Evolutionary conservation across 139 green algal species (phyloP).

Genomic region (Auxenochlorella pyrenoidosa): DNA sequence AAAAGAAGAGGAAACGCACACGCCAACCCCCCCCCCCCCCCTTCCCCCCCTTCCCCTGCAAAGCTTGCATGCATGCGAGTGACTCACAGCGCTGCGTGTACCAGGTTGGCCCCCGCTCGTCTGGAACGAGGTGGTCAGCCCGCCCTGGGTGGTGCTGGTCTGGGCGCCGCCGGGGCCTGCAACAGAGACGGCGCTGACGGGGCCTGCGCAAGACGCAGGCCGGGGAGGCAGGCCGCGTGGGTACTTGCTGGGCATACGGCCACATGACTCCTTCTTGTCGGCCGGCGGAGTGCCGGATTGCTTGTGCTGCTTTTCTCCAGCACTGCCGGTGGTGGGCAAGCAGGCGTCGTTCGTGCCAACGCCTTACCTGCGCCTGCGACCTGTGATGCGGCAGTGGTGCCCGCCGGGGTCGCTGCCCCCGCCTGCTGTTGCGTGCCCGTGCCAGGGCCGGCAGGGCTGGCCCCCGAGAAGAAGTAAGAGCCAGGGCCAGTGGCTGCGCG

Average conservation of each 20-base stretch:
- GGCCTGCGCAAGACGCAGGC: background rate
- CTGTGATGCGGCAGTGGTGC: background rate
- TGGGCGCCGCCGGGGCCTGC: conserved; percentile 8
- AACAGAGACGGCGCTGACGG: conserved; percentile 21
- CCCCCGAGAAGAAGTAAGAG: background rate
- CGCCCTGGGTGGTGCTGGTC: conserved; percentile 35
- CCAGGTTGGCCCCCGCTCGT: conserved; percentile 1
- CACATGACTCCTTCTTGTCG: no score
- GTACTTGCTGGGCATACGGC: no score
- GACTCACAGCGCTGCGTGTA: no score
- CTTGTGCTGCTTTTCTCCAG: no score
- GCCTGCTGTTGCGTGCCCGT: conserved; percentile 35
- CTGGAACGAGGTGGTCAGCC: conserved; percentile 30
- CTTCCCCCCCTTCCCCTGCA: no score
- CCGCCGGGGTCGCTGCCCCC: background rate
- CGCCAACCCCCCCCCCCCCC: no score
- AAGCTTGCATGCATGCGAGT: no score
- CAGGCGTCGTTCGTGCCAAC: no score
- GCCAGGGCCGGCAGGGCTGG: conserved; percentile 3
- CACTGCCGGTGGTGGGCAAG: no score
- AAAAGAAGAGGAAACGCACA: no score
- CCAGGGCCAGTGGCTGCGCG: conserved; percentile 2
- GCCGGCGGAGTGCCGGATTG: no score
- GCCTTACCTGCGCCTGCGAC: conserved; percentile 14
- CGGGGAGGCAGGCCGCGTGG: no score